These are phyloP conservation scores for Penicillium cinerascens DNA, from an alignment of 495 filamentous ascomycete genomes.

Conservation along the genomic window DNA sequence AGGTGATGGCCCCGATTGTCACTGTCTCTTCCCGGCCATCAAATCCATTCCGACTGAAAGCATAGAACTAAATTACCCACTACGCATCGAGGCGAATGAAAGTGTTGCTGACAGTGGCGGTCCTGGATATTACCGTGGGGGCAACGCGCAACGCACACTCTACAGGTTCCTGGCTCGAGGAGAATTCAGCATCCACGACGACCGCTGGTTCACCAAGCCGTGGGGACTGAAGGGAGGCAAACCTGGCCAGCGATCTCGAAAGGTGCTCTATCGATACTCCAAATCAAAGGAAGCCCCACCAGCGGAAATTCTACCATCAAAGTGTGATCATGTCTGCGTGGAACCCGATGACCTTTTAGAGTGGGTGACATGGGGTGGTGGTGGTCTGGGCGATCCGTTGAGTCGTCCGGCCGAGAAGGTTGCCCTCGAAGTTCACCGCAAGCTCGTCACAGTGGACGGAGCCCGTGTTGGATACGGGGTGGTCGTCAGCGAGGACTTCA, in stretches of 20 bases:
- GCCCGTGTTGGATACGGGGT: slow-evolving; percentile 43
- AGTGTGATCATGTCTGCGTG: slow-evolving; percentile 48
- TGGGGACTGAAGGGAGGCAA: slow-evolving; percentile 48
- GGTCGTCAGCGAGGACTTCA: slow-evolving; percentile 31
- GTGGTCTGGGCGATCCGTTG: slow-evolving; percentile 48
- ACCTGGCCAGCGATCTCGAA: slow-evolving; percentile 42
- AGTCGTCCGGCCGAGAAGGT: slow-evolving; percentile 44
- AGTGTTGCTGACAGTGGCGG: slow-evolving; percentile 49
- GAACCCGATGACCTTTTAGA: slow-evolving; percentile 47
- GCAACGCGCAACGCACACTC: slow-evolving; percentile 46
- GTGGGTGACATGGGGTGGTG: slow-evolving; percentile 52
- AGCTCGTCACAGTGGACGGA: slow-evolving; percentile 44
- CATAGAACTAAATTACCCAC: slow-evolving; percentile 48
- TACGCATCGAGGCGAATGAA: slow-evolving; percentile 48
- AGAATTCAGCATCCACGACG: slow-evolving; percentile 48
- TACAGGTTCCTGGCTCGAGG: slow-evolving; percentile 47
- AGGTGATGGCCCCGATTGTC: slow-evolving; percentile 49
- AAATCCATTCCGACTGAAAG: slow-evolving; percentile 50
- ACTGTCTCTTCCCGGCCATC: slow-evolving; percentile 51
- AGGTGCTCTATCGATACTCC: slow-evolving; percentile 40
- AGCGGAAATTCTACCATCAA: slow-evolving; percentile 34
- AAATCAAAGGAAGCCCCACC: slow-evolving; percentile 26
- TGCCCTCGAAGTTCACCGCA: slow-evolving; percentile 44
- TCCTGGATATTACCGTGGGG: slow-evolving; percentile 44
- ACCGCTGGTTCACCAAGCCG: slow-evolving; percentile 51